Evolutionary conservation across 2,329 filamentous ascomycete genomes (phyloP).

Genomic region (Colletotrichum higginsianum): DNA sequence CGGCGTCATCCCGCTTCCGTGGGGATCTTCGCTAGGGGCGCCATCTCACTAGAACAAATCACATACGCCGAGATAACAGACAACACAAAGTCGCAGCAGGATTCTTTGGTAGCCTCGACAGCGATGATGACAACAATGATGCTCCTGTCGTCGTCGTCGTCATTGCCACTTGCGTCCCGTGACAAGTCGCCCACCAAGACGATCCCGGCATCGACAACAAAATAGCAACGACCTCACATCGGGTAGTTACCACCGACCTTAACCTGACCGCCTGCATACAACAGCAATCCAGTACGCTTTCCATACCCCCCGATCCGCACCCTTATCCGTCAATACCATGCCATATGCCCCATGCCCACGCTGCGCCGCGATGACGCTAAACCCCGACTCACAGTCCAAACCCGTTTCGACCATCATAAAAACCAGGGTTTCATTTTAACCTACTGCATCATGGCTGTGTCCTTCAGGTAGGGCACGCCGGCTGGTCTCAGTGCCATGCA

Average conservation of each 20-base stretch:
- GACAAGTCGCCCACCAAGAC: not conserved
- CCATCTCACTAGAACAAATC: not conserved
- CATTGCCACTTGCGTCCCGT: not conserved
- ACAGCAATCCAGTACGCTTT: slow-evolving; percentile 13
- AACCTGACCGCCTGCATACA: not conserved
- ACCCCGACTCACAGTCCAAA: not conserved
- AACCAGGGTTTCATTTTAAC: not conserved
- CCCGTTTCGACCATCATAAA: not conserved
- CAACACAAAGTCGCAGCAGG: not conserved
- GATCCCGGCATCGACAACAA: not conserved
- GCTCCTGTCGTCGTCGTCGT: not conserved
- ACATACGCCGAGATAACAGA: not conserved
- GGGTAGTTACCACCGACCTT: slow-evolving; percentile 3
- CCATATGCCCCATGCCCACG: slow-evolving; percentile 4
- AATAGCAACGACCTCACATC: too few relatives aligned
- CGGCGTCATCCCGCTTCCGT: slow-evolving; percentile 8
- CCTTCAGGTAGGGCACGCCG: not conserved
- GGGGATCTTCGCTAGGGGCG: slow-evolving; percentile 12
- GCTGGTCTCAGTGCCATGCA: not conserved
- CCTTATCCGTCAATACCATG: slow-evolving; percentile 13
- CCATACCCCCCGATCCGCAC: slow-evolving; percentile 2
- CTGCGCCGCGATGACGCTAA: slow-evolving; percentile 10
- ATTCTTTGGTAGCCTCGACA: not conserved
- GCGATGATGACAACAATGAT: not conserved
- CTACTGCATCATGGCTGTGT: slow-evolving; percentile 6